Evolutionary conservation across 2,329 filamentous ascomycete genomes (phyloP), one percentile per base, ranked within the genome.

Genomic region (Botrytis paeoniae): DNA sequence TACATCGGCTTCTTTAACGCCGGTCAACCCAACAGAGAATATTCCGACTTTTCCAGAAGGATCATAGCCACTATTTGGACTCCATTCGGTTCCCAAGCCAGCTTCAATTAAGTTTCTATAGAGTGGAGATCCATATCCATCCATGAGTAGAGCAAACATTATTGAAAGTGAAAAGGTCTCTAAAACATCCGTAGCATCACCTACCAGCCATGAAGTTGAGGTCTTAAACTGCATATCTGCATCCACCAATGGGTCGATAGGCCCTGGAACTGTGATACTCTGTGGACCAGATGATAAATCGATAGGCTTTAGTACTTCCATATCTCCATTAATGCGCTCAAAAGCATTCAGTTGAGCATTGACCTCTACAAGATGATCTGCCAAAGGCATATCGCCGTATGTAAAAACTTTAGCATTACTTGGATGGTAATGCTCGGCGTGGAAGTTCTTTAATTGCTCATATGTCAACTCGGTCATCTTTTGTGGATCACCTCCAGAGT

Each of bases 351-450:
- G 85, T 69, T 93, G 91, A 16, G 89, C 86, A 79, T 95, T 89
- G 41, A 98, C 87, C 79, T 96, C 92, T 80, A 89, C 86, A 69
- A 98, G 82, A 80, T 99, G 96, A 71, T 93, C 91, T 4, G 86
- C 86, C 74, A 99, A 84, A 1, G 94, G 92, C 89, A 98, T 94
- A 80, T 98, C 92, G 69, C 96, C 96, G 78, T 99, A 99, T 0
- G 96, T 98, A 79, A 98, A 90, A 61, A 99, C 87, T 83, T 98
- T 98, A 63, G 95, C 92, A 82, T 99, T 99, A 83, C 94, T 98
- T 0, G 96, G 96, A 82, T 99, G 95, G 81, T 99, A 99, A 83
- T 99, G 94, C 77, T 94, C 89, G 61, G 91, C 91, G 77, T 98
- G 97, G 82, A 97, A 99, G 60, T 91, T 89, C 80, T 91, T 92